A percentile compares a stretch with the other conserved stretches of the same genome.
These are phyloP conservation scores for Cystobasidium ongulense DNA, from an alignment of 768 basidiomycete species.

Conservation along the genomic window DNA sequence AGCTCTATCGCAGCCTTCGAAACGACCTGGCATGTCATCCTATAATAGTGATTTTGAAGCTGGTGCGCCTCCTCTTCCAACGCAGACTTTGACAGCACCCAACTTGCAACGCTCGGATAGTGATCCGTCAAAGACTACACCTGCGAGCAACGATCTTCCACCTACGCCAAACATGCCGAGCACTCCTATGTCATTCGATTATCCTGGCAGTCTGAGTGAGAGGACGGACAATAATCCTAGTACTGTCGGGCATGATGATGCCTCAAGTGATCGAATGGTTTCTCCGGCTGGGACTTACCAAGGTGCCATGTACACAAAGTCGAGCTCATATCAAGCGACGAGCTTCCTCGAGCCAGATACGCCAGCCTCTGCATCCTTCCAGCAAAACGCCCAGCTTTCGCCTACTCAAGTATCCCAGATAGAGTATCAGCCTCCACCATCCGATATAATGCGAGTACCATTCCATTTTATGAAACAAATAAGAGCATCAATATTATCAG, in stretches of 20 bases:
- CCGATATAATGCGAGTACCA: constrained; percentile 59
- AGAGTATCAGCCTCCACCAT: constrained; percentile 4
- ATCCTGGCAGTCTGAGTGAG: background rate
- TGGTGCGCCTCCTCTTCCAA: background rate
- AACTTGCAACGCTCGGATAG: constrained; percentile 9
- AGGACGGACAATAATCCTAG: background rate
- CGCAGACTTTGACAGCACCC: background rate
- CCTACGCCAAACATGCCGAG: background rate
- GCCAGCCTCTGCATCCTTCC: background rate
- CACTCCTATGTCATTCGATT: background rate
- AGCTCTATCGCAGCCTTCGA: constrained; percentile 33
- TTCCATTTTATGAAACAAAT: constrained; percentile 83
- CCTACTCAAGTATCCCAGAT: background rate
- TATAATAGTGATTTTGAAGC: constrained; percentile 15
- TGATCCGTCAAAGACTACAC: background rate
- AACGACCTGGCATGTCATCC: constrained; percentile 31
- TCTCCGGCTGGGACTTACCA: background rate
- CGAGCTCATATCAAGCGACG: background rate
- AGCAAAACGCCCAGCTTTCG: background rate
- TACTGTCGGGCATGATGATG: background rate
- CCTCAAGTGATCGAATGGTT: background rate
- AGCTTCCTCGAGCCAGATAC: constrained; percentile 26
- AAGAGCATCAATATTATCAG: constrained; percentile 61
- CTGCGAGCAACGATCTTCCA: background rate
- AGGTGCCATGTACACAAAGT: background rate